Evolutionary conservation across 192 early-diverging fungal species (phyloP), one percentile per base, ranked within the genome.

Genomic region (Helicostylum pulchrum): DNA sequence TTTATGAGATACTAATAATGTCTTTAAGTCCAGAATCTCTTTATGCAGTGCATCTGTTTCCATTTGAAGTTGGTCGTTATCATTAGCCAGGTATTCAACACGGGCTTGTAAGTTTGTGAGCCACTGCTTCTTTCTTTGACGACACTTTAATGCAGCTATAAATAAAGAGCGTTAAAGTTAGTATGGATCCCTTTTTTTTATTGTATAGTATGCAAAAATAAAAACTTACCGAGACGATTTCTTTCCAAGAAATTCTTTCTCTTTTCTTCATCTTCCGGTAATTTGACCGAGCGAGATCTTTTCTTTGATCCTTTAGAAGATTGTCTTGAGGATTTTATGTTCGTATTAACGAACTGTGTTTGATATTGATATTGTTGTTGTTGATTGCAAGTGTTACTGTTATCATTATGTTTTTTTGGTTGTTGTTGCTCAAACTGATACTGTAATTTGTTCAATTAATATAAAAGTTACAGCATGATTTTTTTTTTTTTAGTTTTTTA

Each of bases 91-190:
- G 46, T 75, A 77, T 47, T 84, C 80, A 30, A 83, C 82, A 56
- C 80, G 80, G 32, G 75, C 61, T 55, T 96, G 90, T 57, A 94
- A 83, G 59, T 87, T 83, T 55, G 83, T 76, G 15, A 96, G 77
- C 92, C 91, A 94, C 68, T 91, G 79, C 74, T 96, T 94, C 75
- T 96, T 96, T 61, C 91, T 88, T 65, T 92, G 92, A 14, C 94
- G 84, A 64, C 94, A 96, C 77, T 96, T 96, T 19, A 89, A 76
- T 0, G 94, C 94, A 32, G 94, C 94, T 77, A 68, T 26, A 20
- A 56, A 56, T 36, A 10, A 56, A 39, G 34, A 7, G 36, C 8
- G 7, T 56, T 34, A 17, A 34, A 8, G 31, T 17, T 56, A 36
- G 31, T 34, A n/a, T n/a, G 23, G n/a, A 55, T 17, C 32, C 31